Evolutionary conservation across 257 asterid genomes (phyloP), one percentile per base, ranked within the genome.

Genomic region (Eucommia ulmoides): DNA sequence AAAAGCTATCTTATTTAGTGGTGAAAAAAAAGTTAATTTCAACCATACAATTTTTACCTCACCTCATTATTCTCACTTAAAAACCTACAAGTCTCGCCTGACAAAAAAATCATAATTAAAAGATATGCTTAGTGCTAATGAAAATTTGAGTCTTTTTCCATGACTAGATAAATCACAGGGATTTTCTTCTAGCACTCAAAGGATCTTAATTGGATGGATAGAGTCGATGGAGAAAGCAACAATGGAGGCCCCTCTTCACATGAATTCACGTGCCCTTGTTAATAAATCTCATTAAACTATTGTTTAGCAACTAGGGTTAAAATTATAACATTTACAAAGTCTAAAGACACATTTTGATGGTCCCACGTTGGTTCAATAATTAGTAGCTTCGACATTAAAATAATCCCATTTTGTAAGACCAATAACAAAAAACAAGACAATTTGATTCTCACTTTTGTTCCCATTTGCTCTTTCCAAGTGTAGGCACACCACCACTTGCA

Each of bases 181-280:
- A 42, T 15, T 42, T 16, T 16, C 2, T 16, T 1, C 21, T 2
- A 42, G 19, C 57, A 49, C 17, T 49, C 56, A 63, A 49, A 20
- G 47, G 47, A 19, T 33, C 23, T 24, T 14, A 19, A 38, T 4
- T 4, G 38, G 6, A 26, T 6, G 38, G 38, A 12, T 12, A 16
- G 21, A 1, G 0, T 38, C 0, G n/a, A 29, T 7, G 46, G 38
- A 16, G 12, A 22, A 10, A 33, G 66, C 49, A 72, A 74, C 83
- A 74, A 14, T 5, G 25, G 20, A 51, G 78, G 83, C n/a, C 77
- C 81, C 71, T 19, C 70, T 61, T 64, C 83, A 77, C 75, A 69
- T 72, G 92, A 70, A 72, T 65, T 79, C 89, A 79, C 86, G 76
- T 74, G 83, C 58, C 42, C 60, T 29, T 26, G 68, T 20, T 65